Percentiles rank a stretch among this genome's conserved stretches.
Evolutionary conservation across 352 stramenopile species (phyloP).

Genomic region (Pythium plurisporium): DNA sequence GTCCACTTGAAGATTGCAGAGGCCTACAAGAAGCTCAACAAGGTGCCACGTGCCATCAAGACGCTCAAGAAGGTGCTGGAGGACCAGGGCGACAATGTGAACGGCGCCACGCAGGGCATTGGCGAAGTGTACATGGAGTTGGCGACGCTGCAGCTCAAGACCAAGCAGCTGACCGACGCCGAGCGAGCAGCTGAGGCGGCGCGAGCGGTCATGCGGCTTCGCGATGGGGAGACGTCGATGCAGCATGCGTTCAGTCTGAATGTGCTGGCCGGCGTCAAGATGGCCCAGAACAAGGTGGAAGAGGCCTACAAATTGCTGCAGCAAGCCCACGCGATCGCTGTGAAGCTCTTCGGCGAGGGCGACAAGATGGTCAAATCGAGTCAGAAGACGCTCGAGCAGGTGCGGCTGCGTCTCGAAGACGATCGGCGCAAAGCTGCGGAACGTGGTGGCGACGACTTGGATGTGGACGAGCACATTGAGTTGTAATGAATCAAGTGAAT

Average conservation of each 20-base stretch:
- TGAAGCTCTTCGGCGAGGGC: slow-evolving; percentile 50
- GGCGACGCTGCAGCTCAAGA: slow-evolving; percentile 27
- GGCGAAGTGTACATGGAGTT: slow-evolving; percentile 81
- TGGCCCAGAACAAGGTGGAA: slow-evolving; percentile 54
- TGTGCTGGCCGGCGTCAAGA: slow-evolving; percentile 68
- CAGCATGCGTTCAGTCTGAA: slow-evolving; percentile 80
- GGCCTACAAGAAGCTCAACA: slow-evolving; percentile 60
- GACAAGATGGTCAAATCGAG: slow-evolving; percentile 65
- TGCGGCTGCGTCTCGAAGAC: slow-evolving; percentile 51
- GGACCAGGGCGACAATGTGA: slow-evolving; percentile 52
- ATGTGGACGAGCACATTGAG: slow-evolving; percentile 12
- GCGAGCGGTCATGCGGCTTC: slow-evolving; percentile 47
- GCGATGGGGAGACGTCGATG: slow-evolving; percentile 64
- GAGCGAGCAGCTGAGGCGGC: slow-evolving; percentile 39
- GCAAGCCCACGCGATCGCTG: slow-evolving; percentile 63
- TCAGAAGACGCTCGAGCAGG: slow-evolving; percentile 55
- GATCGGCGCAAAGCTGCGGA: slow-evolving; percentile 7
- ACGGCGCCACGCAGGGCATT: slow-evolving; percentile 59
- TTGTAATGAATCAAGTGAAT: slow-evolving; percentile 12
- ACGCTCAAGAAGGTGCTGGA: slow-evolving; percentile 52
- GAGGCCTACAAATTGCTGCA: slow-evolving; percentile 59
- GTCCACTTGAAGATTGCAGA: slow-evolving; percentile 62
- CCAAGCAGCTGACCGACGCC: slow-evolving; percentile 21
- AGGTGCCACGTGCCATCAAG: slow-evolving; percentile 48
- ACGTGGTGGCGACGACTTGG: too few species aligned